Evolutionary conservation across 768 basidiomycete species (phyloP).

Genomic region (Phaeotremella skinneri): DNA sequence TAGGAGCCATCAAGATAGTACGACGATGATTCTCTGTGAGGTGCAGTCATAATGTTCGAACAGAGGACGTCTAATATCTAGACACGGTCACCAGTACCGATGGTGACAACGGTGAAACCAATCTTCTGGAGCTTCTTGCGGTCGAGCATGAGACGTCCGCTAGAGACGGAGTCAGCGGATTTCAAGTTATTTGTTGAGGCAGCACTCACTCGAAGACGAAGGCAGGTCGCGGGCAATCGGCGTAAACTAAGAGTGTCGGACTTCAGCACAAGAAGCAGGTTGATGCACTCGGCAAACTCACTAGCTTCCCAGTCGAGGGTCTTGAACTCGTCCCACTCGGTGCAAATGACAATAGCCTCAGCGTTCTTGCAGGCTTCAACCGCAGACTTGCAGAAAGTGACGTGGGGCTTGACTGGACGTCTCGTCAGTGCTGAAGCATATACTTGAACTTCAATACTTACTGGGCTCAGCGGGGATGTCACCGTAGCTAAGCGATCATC

Average conservation of each 20-base stretch:
- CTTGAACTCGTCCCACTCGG: constrained; percentile 93
- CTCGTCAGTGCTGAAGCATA: constrained; percentile 4
- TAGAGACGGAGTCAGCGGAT: constrained; percentile 3
- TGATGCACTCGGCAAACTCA: constrained; percentile 16
- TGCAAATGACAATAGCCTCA: constrained; percentile 92
- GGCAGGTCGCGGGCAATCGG: constrained; percentile 93
- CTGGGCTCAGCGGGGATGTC: constrained; percentile 63
- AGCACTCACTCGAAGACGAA: constrained; percentile 74
- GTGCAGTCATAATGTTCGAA: background rate
- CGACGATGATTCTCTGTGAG: background rate
- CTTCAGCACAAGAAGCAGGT: background rate
- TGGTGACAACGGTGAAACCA: constrained; percentile 68
- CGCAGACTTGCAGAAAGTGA: constrained; percentile 72
- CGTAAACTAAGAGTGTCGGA: constrained; percentile 58
- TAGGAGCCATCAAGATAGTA: too few species aligned
- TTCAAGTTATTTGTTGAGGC: background rate
- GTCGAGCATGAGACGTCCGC: constrained; percentile 67
- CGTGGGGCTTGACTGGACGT: constrained; percentile 77
- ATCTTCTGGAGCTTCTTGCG: constrained; percentile 73
- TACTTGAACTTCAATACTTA: constrained; percentile 53
- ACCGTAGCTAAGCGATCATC: constrained; percentile 52
- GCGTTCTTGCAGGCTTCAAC: constrained; percentile 82
- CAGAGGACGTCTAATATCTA: constrained; percentile 14
- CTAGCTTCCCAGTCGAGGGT: constrained; percentile 80
- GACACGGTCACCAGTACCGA: constrained; percentile 52